Evolutionary conservation across 441 rosid species (phyloP).

Genomic region (Daphne laureola): DNA sequence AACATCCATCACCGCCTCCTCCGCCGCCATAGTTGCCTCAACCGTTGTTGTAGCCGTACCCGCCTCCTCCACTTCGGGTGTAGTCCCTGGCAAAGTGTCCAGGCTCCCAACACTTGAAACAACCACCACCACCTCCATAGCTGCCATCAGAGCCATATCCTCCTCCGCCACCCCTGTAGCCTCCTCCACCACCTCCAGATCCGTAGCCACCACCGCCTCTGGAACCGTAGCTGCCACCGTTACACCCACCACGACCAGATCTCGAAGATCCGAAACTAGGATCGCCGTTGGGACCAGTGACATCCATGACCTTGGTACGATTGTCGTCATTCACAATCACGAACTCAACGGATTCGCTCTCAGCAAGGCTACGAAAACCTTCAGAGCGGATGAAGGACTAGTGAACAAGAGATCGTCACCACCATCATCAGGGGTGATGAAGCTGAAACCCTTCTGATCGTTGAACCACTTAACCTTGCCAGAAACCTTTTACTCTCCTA

Average conservation of each 20-base stretch:
- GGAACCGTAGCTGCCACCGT: slow-evolving; percentile 22
- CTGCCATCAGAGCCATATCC: slow-evolving; percentile 23
- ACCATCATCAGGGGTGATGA: slow-evolving; percentile 62
- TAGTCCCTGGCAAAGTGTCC: slow-evolving; percentile 13
- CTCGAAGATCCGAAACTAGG: slow-evolving; percentile 28
- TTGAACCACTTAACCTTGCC: slow-evolving; percentile 73
- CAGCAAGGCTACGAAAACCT: slow-evolving; percentile 56
- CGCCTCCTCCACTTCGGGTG: slow-evolving; percentile 26
- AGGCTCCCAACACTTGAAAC: background rate
- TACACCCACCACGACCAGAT: slow-evolving; percentile 22
- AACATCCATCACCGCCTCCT: slow-evolving; percentile 16
- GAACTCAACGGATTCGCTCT: slow-evolving; percentile 62
- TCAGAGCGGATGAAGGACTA: slow-evolving; percentile 61
- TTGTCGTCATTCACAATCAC: slow-evolving; percentile 35
- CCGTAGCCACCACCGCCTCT: slow-evolving; percentile 21
- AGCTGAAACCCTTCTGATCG: slow-evolving; percentile 57
- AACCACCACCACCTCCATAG: slow-evolving; percentile 16
- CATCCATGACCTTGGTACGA: slow-evolving; percentile 54
- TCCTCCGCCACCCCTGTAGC: slow-evolving; percentile 27
- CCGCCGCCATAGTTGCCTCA: slow-evolving; percentile 26
- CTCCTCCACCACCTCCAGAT: slow-evolving; percentile 27
- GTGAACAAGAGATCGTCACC: slow-evolving; percentile 70
- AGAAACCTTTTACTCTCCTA: slow-evolving; percentile 40
- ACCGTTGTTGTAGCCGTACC: slow-evolving; percentile 22
- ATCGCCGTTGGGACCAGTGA: slow-evolving; percentile 47